Evolutionary conservation across 1,284 basidiomycete genomes (phyloP), one percentile per base, ranked within the genome.

Genomic region (Cryptococcus sp.): DNA sequence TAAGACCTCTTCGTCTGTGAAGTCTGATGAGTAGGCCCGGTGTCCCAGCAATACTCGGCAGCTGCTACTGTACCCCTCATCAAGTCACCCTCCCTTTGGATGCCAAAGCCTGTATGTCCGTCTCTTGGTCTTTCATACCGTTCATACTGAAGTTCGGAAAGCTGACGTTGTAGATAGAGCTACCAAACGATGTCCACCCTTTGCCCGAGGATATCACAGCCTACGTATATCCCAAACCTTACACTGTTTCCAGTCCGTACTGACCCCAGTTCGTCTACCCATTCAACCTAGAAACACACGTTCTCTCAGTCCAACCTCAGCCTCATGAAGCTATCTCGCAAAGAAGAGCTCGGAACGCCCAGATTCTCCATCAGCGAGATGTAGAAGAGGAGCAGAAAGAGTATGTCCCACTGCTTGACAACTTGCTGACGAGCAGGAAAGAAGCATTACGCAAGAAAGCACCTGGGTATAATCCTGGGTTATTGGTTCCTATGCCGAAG

Each of bases 161-260:
- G n/a, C n/a, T n/a, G n/a, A n/a, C 16, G 7, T 32, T 2, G 1
- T 56, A 92, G 90, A 82, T 93, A 18, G 80, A 85, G 59, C 77
- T 91, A 2, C 89, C 91, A 2, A 85, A 82, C 46, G 91, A 96
- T 66, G 89, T 94, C 19, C 91, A 94, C 63, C 91, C 91, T 0
- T 78, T 96, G 1, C 91, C 91, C 3, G 87, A 91, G 23, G 87
- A 87, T 49, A 85, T 96, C 10, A 85, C 83, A 3, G 82, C 87
- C 59, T 96, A 94, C 67, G 91, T 91, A 70, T 67, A 86, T 74
- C 19, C 25, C 24, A 10, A 23, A n/a, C n/a, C n/a, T n/a, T n/a
- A n/a, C 10, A 10, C 16, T 24, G 11, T 19, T 46, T 14, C 24
- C 48, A 23, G 5, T 25, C 34, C 7, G 19, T 11, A 22, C 13